phyloP scores from a whole-genome alignment of 2,329 filamentous ascomycete species.

The Fusarium pilosicola region DNA sequence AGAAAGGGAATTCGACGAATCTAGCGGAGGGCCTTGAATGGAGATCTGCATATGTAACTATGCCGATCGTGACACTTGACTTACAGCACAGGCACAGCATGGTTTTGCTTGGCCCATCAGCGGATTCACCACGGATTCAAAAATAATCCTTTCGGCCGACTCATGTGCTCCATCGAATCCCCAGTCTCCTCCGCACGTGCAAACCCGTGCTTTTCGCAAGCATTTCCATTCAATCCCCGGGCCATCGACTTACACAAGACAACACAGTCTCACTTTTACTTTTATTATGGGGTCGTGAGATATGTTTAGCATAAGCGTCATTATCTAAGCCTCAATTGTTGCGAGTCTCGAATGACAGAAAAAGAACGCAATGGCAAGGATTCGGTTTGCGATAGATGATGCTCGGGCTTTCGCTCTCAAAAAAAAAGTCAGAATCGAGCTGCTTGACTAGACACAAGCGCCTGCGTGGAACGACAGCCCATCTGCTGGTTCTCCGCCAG shows the following conservation, averaged over 20 bases:
- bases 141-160: conserved; percentile 35
- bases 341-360: neutral
- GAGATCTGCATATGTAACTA: conserved; percentile 13
- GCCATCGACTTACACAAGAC: neutral
- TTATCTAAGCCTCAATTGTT: conserved; percentile 5
- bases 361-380: conserved; percentile 9
- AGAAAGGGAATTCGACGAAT: neutral
- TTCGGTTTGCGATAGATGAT: neutral
- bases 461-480: neutral
- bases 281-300: neutral
- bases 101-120: conserved; percentile 15
- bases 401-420: neutral
- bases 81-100: conserved; percentile 16
- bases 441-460: neutral
- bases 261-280: neutral
- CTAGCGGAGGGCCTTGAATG: neutral
- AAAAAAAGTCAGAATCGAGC: neutral
- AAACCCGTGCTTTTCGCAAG: conserved; percentile 22
- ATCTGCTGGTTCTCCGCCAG: neutral
- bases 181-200: conserved; percentile 28
- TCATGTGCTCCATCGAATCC: conserved; percentile 27
- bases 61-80: conserved; percentile 8
- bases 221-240: conserved; percentile 42
- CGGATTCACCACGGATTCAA: conserved; percentile 26
- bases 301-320: neutral